Evolutionary conservation across 495 filamentous ascomycete genomes (phyloP), one percentile per base, ranked within the genome.

Genomic region (Parmelia sp.): DNA sequence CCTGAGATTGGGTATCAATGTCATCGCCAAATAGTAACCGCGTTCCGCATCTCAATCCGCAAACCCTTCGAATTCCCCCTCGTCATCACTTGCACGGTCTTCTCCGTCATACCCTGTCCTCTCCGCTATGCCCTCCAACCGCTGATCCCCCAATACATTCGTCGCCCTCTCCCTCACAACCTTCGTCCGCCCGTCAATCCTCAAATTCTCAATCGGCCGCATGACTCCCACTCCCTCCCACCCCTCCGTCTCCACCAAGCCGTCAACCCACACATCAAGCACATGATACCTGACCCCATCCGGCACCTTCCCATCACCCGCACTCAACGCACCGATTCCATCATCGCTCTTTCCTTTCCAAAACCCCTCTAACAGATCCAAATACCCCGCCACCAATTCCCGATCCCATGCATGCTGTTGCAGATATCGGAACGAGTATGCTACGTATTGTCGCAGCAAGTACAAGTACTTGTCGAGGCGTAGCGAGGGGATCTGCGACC

Each of bases 401-500:
- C 60, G 56, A 21, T 73, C 49, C 79, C 77, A 81, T 14, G 44
- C 45, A 9, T 70, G 57, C 49, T 67, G 59, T 25, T 65, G 33
- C 19, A 71, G 49, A n/a, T 73, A 70, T 12, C 47, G 17, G 27
- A 64, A 89, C 23, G 82, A 81, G 15, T 87, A 83, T 19, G 82
- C 82, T 17, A 98, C 75, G 63, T 91, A 90, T 61, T 84, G 82
- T 57, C 94, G 85, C 60, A 96, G 86, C 31, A 99, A 80, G 68
- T 89, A 80, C 58, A 99, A 79, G 72, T 93, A 98, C 77, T 98
- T 98, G 73, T 97, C 90, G 80, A 97, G 86, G 44, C 93, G 86
- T 64, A 95, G 73, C 31, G 87, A 86, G 74, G 97, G 95, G 65
- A 99, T 89, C 27, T 83, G 78, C 39, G 80, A 81, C 87, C 89